A percentile compares a stretch with the other conserved stretches of the same genome.
Evolutionary conservation across 2,329 filamentous ascomycete genomes (phyloP).

Genomic region (Fusarium sp.): DNA sequence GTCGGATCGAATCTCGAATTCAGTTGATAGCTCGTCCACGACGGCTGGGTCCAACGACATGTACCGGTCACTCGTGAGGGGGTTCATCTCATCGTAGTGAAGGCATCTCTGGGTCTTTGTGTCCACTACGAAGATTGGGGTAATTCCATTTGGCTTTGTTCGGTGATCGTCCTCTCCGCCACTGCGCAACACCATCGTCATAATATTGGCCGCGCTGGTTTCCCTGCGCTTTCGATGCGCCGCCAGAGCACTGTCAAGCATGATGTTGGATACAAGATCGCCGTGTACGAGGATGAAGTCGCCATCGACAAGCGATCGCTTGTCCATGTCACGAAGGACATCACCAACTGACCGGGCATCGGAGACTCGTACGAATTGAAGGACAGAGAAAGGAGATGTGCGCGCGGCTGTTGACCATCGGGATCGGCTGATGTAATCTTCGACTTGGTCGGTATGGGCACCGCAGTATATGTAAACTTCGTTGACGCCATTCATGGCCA

Average conservation of each 20-base stretch:
- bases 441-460: conserved; percentile 87
- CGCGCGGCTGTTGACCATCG: conserved; percentile 74
- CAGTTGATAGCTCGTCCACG: conserved; percentile 76
- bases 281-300: conserved; percentile 96
- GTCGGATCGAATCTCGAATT: conserved; percentile 88
- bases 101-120: conserved; percentile 84
- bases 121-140: conserved; percentile 90
- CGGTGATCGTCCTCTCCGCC: conserved; percentile 79
- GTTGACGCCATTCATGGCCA: conserved; percentile 94
- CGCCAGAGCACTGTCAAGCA: conserved; percentile 83
- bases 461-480: conserved; percentile 95
- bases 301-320: conserved; percentile 84
- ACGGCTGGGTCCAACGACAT: conserved; percentile 84
- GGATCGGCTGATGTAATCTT: conserved; percentile 86
- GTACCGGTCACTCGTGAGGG: conserved; percentile 74
- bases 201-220: conserved; percentile 93
- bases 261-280: conserved; percentile 90
- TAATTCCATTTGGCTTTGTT: conserved; percentile 81
- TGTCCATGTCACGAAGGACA: conserved; percentile 93
- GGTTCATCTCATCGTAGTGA: conserved; percentile 93
- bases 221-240: conserved; percentile 85
- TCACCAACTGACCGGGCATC: conserved; percentile 91
- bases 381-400: conserved; percentile 78
- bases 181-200: conserved; percentile 93
- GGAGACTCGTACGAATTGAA: conserved; percentile 88